Percentiles rank a stretch among this genome's conserved stretches.
phyloP scores from a whole-genome alignment of 345 rosid genomes.

The Draba incana region DNA sequence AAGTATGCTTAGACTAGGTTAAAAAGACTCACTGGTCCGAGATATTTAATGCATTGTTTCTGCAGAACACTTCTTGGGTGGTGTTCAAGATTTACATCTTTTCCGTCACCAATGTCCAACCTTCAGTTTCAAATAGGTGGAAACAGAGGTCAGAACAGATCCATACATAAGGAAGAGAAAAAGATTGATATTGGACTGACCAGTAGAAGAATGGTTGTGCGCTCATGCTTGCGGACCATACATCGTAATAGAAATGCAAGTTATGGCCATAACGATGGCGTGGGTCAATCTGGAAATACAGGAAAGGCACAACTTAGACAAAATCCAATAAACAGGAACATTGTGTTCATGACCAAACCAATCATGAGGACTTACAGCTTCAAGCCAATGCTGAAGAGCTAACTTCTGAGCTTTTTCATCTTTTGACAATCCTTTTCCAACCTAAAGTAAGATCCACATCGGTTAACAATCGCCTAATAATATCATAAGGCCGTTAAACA shows the following conservation, averaged over 20 bases:
- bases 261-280: conserved; percentile 92
- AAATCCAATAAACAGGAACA: not conserved
- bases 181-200: conserved; percentile 36
- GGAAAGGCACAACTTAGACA: conserved; percentile 6
- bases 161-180: not conserved
- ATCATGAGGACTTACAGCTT: conserved; percentile 57
- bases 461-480: not conserved
- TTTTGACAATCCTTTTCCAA: conserved; percentile 70
- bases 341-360: conserved; percentile 2
- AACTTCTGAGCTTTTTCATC: conserved; percentile 76
- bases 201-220: conserved; percentile 81
- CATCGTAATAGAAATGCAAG: conserved; percentile 74
- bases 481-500: not conserved
- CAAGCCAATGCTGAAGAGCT: conserved; percentile 81
- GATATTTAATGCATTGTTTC: conserved; percentile 63
- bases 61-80: conserved; percentile 54
- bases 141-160: conserved; percentile 29
- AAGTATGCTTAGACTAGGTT: not conserved
- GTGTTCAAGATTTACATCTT: conserved; percentile 57
- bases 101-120: conserved; percentile 81
- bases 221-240: conserved; percentile 69
- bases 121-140: conserved; percentile 45
- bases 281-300: conserved; percentile 65
- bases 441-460: conserved; percentile 47
- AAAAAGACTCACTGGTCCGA: conserved; percentile 61